Evolutionary conservation across 2,329 filamentous ascomycete species (phyloP), one percentile per base, ranked within the genome.

Genomic region (Xylariaceae sp.): DNA sequence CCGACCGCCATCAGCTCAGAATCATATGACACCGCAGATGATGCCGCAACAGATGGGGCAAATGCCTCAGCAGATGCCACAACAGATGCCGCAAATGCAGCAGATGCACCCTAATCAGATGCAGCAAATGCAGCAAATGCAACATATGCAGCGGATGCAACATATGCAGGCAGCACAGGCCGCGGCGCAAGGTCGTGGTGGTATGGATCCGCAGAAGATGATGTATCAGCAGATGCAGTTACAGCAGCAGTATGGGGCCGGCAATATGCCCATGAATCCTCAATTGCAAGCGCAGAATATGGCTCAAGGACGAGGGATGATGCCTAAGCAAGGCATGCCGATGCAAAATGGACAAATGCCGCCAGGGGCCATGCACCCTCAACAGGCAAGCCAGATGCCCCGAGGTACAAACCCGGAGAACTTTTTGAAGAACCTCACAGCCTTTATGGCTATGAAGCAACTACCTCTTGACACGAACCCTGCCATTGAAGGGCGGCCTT

Each of bases 221-320:
- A 67, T 84, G 37, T 91, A 94, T 55, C 87, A 93, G 56, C 87
- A 94, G 53, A 86, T 94, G 79, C 85, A 87, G 46, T 65, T 94
- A 39, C 87, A 94, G 55, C 80, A 85, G 42, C 87, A 90, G 55
- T 75, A 85, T 31, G 81, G 86, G 47, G 79, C 83, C 49, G 70
- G 64, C 34, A 73, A 71, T 29, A 71, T 76, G 57, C 70, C 74
- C 38, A 70, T 71, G 61, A 48, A 44, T 9, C 65, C 67, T 12
- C 74, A 79, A 44, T 71, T 81, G 68, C 77, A 78, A 49, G 62
- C 54, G n/a, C 61, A 64, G 41, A 55, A 54, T 29, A 63, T 63
- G 52, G 49, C 53, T 16, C 62, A 62, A 47, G 70, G 67, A 16
- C 70, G 67, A 41, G 74, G 63, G 41, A 73, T 76, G 67, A 74